These are phyloP conservation scores for Cryptococcus amylolentus DNA, from an alignment of 1,284 basidiomycete species.

Conservation along the genomic window DNA sequence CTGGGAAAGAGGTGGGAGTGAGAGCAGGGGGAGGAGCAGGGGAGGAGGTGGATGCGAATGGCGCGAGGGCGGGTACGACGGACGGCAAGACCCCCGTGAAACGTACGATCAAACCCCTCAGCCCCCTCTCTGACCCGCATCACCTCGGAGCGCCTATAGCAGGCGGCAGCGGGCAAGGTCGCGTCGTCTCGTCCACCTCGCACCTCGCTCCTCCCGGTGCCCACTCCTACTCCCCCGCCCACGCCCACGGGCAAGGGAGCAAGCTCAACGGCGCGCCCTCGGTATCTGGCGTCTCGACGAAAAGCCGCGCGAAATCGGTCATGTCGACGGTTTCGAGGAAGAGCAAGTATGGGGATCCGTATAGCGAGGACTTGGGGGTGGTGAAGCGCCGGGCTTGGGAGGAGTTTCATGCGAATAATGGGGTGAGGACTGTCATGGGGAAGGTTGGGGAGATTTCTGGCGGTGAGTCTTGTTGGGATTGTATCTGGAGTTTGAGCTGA, in stretches of 20 bases:
- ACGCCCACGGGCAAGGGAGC: not conserved
- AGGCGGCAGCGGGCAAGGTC: too few species aligned
- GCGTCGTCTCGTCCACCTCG: too few species aligned
- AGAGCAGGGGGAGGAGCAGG: not conserved
- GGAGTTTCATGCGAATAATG: slow-evolving; percentile 79
- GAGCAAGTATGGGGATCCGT: slow-evolving; percentile 43
- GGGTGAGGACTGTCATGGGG: slow-evolving; percentile 87
- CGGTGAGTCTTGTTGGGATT: slow-evolving; percentile 52
- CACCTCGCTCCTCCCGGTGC: not conserved
- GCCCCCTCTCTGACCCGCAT: not conserved
- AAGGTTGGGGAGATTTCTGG: slow-evolving; percentile 84
- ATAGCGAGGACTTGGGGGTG: slow-evolving; percentile 43
- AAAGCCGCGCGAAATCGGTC: slow-evolving; percentile 9
- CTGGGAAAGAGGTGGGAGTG: not conserved
- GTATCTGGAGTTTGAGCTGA: not conserved
- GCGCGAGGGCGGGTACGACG: too few species aligned
- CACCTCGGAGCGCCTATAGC: not conserved
- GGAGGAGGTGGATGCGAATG: not conserved
- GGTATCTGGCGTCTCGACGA: slow-evolving; percentile 12
- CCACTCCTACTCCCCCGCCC: not conserved
- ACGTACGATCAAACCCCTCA: not conserved
- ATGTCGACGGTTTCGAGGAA: slow-evolving; percentile 31
- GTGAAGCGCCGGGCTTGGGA: slow-evolving; percentile 36
- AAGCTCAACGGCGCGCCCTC: slow-evolving; percentile 7
- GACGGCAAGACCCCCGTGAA: not conserved